phyloP scores from a whole-genome alignment of 2,329 filamentous ascomycete species.

The Xylaria sp. region DNA sequence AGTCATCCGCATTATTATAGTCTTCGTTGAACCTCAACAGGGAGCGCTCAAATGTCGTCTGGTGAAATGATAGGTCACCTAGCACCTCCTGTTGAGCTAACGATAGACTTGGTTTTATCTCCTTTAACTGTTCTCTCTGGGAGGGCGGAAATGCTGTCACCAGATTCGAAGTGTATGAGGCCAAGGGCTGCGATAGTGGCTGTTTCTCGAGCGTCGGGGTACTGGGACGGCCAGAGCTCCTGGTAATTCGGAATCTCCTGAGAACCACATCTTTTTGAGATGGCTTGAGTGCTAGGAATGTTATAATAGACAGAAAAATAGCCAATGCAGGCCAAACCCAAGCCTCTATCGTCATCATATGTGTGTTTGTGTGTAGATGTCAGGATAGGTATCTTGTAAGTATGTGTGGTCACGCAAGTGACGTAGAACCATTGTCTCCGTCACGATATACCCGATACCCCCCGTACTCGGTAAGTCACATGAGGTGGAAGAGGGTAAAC shows the following conservation, averaged over 20 bases:
- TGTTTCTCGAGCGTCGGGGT: conserved; percentile 45
- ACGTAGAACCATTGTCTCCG: neutral
- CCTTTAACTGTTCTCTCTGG: conserved; percentile 40
- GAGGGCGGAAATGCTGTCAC: conserved; percentile 41
- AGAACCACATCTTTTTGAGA: conserved; percentile 38
- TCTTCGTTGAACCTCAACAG: conserved; percentile 52
- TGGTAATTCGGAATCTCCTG: conserved; percentile 39
- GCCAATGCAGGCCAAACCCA: conserved; percentile 41
- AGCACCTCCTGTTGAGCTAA: conserved; percentile 36
- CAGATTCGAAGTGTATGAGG: conserved; percentile 39
- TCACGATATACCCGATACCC: neutral
- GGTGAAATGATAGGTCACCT: conserved; percentile 40
- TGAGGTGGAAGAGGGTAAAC: neutral
- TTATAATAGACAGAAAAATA: conserved; percentile 40
- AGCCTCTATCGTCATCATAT: conserved; percentile 34
- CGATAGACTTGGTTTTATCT: conserved; percentile 35
- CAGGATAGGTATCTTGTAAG: neutral
- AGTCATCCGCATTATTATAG: conserved; percentile 49
- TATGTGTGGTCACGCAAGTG: neutral
- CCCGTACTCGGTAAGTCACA: neutral
- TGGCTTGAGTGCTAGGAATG: conserved; percentile 38
- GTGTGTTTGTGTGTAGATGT: neutral
- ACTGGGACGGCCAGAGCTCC: conserved; percentile 34
- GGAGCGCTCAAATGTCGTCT: conserved; percentile 39
- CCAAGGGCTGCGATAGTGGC: conserved; percentile 40